These are phyloP conservation scores for Colletotrichum salicis DNA, from an alignment of 2,329 filamentous ascomycete species.

Conservation along the genomic window DNA sequence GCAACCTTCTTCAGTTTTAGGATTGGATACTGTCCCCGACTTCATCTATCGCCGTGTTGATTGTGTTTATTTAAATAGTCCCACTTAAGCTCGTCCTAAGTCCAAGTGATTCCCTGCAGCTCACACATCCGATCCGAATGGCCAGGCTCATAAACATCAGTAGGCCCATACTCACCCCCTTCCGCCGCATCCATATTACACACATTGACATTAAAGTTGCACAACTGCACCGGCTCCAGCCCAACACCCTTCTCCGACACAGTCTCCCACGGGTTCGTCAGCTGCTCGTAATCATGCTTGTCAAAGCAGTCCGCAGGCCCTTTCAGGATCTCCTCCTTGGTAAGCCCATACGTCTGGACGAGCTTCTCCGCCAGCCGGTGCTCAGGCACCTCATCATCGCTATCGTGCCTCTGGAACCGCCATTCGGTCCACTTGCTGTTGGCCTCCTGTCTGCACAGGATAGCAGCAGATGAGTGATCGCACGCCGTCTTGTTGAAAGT, in stretches of 20 bases:
- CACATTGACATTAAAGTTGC: constrained; percentile 8
- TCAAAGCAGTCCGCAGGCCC: constrained; percentile 7
- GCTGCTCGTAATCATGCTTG: constrained; percentile 1
- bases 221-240: not conserved
- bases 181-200: constrained; percentile 13
- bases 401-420: not conserved
- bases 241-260: not conserved
- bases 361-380: not conserved
- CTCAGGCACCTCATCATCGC: not conserved
- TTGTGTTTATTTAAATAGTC: too few species aligned
- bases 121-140: constrained; percentile 3
- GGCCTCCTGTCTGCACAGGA: not conserved
- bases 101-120: not conserved
- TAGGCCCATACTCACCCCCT: not conserved
- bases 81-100: too few species aligned
- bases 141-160: not conserved
- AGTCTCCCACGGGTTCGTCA: constrained; percentile 7
- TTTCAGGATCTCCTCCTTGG: constrained; percentile 1
- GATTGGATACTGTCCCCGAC: too few species aligned
- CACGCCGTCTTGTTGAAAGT: not conserved
- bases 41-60: too few species aligned
- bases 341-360: not conserved
- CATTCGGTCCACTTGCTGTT: constrained; percentile 3
- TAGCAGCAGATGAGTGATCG: not conserved
- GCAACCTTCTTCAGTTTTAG: too few species aligned